Conservation (phyloP, 306 rosid species). For the Cicer bijugum region DNA sequence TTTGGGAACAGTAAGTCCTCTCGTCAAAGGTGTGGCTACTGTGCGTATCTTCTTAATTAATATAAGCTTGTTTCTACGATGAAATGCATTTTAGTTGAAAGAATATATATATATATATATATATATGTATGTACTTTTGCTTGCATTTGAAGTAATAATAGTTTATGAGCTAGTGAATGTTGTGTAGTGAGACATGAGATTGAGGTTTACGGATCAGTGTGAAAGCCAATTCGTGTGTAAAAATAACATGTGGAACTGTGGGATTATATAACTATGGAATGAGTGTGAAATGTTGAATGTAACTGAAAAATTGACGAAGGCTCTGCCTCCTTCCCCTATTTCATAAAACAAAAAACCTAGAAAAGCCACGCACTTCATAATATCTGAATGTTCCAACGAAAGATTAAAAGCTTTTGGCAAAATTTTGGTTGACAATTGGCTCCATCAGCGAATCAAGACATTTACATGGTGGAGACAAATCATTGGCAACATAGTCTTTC, state of each 20-base stretch:
- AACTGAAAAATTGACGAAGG: background rate
- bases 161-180: background rate
- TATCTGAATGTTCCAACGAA: background rate
- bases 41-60: background rate
- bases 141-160: background rate
- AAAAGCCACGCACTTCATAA: background rate
- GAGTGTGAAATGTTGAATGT: background rate
- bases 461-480: background rate
- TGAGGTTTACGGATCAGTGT: conserved; percentile 24
- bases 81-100: conserved; percentile 16
- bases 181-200: conserved; percentile 16
- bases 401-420: conserved; percentile 15
- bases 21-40: conserved; percentile 63
- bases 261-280: background rate
- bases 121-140: background rate
- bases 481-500: conserved; percentile 13
- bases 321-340: too few relatives aligned
- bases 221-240: background rate
- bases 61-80: background rate
- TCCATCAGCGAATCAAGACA: background rate
- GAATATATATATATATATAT: background rate
- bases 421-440: background rate
- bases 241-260: background rate
- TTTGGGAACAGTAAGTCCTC: conserved; percentile 61
- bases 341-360: too few relatives aligned